Evolutionary conservation across 2,329 filamentous ascomycete species (phyloP), one percentile per base, ranked within the genome.

Genomic region (Catunica adiposa): DNA sequence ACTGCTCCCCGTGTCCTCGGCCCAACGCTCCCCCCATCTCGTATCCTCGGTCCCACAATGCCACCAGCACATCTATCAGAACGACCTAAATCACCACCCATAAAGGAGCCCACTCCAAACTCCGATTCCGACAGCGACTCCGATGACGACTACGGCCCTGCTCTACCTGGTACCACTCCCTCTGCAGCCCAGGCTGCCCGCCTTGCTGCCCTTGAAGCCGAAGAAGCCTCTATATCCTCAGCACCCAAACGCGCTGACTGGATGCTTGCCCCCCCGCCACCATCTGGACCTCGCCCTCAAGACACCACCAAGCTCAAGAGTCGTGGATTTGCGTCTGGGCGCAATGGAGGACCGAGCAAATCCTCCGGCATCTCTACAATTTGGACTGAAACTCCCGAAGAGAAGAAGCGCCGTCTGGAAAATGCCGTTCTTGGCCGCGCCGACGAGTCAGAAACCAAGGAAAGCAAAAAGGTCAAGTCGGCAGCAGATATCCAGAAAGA

Each of bases 371-470:
- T 87, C 48, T 77, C 78, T 64, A 80, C 79, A 22, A 80, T 90
- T 46, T 97, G 90, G 90, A 89, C 87, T 0, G 90, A 97, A 67
- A 95, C 88, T 7, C 86, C 88, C 0, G 86, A 90, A 65, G 79
- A 96, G 68, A 94, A 94, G 67, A 79, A 86, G 57, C 82, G 84
- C 67, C 77, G 87, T 40, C 69, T 96, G 22, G 82, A 84, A 62
- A 82, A 94, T 65, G 80, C 92, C 54, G 84, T 94, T 9, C 77
- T 96, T 62, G 89, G 89, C 0, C 79, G 89, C 2, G 70, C 70
- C 17, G 68, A 73, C 14, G 60, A 57, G n/a, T 66, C 60, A 55
- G 70, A 67, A 60, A 69, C 69, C 1, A 34, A 44, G 26, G 23
- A 54, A 31, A 22, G 29, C 8, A 31, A 17, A 7, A 23, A 42